Evolutionary conservation across 1,284 basidiomycete genomes (phyloP).

Genomic region (Chiua sp.): DNA sequence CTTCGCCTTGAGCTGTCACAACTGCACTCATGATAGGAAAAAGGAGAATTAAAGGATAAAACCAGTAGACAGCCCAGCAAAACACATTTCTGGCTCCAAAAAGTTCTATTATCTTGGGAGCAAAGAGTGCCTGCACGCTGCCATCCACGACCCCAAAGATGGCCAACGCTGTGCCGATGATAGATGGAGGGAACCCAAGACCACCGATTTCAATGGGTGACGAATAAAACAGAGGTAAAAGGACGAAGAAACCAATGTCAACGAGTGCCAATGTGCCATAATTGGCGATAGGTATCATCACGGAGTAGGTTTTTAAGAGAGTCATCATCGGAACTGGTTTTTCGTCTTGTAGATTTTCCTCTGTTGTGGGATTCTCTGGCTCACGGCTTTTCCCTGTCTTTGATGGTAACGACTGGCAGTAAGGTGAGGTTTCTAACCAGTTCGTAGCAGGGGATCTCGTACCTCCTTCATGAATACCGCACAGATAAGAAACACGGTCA

Average conservation of each 20-base stretch:
- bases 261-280: constrained; percentile 70
- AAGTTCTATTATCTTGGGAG: constrained; percentile 56
- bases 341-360: constrained; percentile 8
- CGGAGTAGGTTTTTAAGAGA: constrained; percentile 40
- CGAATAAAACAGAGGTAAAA: constrained; percentile 71
- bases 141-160: constrained; percentile 66
- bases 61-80: constrained; percentile 52
- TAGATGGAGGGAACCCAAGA: constrained; percentile 63
- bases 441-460: constrained; percentile 28
- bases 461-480: constrained; percentile 64
- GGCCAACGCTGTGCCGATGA: constrained; percentile 64
- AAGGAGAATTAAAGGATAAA: constrained; percentile 53
- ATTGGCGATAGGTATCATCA: constrained; percentile 65
- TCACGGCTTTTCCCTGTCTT: constrained; percentile 7
- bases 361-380: background rate
- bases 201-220: constrained; percentile 70
- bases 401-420: constrained; percentile 29
- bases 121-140: constrained; percentile 62
- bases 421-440: background rate
- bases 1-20: constrained; percentile 21
- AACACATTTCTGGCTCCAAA: constrained; percentile 65
- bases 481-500: constrained; percentile 57
- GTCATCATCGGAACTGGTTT: constrained; percentile 44
- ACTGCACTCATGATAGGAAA: constrained; percentile 63
- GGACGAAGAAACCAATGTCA: constrained; percentile 66